Evolutionary conservation across 1,139 yeast genomes (phyloP).

Genomic region (Blastobotrys petasosporus): DNA sequence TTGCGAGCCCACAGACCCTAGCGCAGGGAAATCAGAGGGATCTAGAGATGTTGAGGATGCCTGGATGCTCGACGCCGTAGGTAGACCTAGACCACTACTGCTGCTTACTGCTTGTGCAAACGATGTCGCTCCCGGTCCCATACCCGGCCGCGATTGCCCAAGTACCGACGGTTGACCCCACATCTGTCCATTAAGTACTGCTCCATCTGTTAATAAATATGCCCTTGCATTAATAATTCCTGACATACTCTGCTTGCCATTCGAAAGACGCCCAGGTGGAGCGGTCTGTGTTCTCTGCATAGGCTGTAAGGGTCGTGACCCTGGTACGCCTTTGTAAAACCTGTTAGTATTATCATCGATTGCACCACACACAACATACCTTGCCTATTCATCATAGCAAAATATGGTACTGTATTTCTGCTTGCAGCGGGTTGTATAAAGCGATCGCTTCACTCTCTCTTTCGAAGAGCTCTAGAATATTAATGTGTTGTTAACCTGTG

Average conservation of each 20-base stretch:
- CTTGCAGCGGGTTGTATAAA: too few species aligned
- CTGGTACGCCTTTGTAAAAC: conserved; percentile 1
- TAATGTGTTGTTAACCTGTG: too few species aligned
- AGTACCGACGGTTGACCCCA: conserved; percentile 12
- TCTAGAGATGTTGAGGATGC: conserved; percentile 20
- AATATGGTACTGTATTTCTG: too few species aligned
- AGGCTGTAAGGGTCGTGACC: conserved; percentile 6
- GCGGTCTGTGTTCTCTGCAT: neutral
- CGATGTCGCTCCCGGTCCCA: conserved; percentile 13
- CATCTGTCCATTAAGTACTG: conserved; percentile 12
- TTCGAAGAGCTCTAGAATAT: too few species aligned
- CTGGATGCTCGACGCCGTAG: conserved; percentile 13
- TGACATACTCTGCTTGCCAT: too few species aligned
- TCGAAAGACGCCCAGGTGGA: too few species aligned
- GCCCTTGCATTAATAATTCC: too few species aligned
- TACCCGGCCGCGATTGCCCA: conserved; percentile 8
- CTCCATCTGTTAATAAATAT: neutral
- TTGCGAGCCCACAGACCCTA: conserved; percentile 14
- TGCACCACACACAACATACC: neutral
- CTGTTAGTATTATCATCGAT: neutral
- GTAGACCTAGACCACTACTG: conserved; percentile 1
- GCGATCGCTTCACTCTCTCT: too few species aligned
- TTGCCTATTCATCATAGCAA: conserved; percentile 3
- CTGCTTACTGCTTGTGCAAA: conserved; percentile 20
- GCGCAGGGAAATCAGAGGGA: conserved; percentile 29